Conservation (phyloP, 768 basidiomycete species). For the Leccinum longicurvipes region DNA sequence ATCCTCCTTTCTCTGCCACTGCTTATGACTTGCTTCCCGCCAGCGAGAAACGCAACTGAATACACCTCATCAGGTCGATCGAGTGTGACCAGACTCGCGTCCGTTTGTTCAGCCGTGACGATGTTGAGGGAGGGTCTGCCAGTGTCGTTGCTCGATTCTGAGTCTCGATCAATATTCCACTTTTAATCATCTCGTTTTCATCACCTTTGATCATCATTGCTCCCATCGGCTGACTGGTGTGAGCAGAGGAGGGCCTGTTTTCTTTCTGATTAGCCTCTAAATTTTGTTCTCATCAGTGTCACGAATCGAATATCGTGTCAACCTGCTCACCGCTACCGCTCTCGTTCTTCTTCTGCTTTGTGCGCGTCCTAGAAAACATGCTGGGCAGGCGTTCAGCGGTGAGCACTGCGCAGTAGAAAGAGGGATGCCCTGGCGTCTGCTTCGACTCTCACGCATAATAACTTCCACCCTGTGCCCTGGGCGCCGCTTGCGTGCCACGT, state of each 20-base stretch:
- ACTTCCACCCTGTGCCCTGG: too few relatives aligned
- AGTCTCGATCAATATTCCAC: background rate
- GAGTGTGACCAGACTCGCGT: background rate
- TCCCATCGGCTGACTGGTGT: background rate
- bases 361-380: background rate
- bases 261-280: background rate
- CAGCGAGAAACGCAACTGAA: background rate
- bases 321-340: background rate
- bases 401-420: background rate
- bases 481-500: background rate
- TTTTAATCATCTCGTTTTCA: background rate
- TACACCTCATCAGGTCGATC: background rate
- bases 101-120: background rate
- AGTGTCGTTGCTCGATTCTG: background rate
- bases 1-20: background rate
- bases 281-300: background rate
- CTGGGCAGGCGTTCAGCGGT: background rate
- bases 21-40: background rate
- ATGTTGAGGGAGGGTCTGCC: background rate
- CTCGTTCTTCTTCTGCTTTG: background rate
- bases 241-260: background rate
- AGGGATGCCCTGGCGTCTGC: background rate
- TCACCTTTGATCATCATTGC: background rate
- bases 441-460: background rate
- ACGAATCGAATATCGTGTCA: background rate